Evolutionary conservation across 345 rosid genomes (phyloP).

Genomic region (Noccaea bulbosa): DNA sequence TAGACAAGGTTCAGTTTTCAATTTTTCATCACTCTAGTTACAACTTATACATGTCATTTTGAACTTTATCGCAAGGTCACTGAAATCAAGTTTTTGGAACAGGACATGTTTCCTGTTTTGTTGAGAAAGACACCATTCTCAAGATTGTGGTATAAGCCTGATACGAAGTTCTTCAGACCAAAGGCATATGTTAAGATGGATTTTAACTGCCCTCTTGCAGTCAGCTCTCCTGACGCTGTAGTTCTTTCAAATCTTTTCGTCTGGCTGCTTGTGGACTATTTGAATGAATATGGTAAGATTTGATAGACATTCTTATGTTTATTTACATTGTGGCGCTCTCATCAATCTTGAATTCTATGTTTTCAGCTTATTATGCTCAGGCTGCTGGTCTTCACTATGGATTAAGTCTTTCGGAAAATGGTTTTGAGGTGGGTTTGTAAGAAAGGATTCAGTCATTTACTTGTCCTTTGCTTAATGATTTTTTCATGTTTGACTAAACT

Average conservation of each 20-base stretch:
- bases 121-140: conserved; percentile 66
- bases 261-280: conserved; percentile 66
- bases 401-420: conserved; percentile 51
- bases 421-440: conserved; percentile 63
- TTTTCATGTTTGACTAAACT: conserved; percentile 11
- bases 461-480: too few relatives aligned
- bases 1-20: conserved; percentile 59
- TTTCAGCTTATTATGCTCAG: conserved; percentile 82
- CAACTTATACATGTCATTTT: neutral
- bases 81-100: conserved; percentile 34
- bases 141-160: conserved; percentile 80
- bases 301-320: too few relatives aligned
- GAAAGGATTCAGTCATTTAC: neutral
- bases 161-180: conserved; percentile 66
- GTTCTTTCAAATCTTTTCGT: conserved; percentile 68
- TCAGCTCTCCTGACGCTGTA: conserved; percentile 66
- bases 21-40: conserved; percentile 24
- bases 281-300: conserved; percentile 75
- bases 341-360: conserved; percentile 33
- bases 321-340: too few relatives aligned
- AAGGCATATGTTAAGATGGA: conserved; percentile 74
- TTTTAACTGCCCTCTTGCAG: conserved; percentile 72
- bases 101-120: conserved; percentile 64
- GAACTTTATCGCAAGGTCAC: conserved; percentile 24
- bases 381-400: conserved; percentile 75